These are phyloP conservation scores for Tetrapisispora namnaoensis DNA, from an alignment of 805 yeast species.

Conservation along the genomic window DNA sequence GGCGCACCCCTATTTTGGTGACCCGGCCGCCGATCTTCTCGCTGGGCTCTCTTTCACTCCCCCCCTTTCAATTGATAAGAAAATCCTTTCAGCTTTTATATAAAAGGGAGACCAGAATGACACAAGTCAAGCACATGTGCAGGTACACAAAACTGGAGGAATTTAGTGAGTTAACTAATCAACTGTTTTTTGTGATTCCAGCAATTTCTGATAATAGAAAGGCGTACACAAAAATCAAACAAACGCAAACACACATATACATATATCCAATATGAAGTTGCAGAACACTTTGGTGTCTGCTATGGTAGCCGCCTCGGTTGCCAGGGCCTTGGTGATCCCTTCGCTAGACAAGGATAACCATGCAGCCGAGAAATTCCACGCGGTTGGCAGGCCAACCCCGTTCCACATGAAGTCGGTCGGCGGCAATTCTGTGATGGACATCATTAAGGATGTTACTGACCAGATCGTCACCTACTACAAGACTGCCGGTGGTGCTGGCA, in stretches of 20 bases:
- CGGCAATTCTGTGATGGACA: not conserved
- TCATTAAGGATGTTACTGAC: not conserved
- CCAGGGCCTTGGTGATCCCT: constrained; percentile 57
- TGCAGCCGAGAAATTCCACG: not conserved
- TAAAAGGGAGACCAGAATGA: not conserved
- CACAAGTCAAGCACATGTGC: not conserved
- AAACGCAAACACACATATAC: not conserved
- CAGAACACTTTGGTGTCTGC: constrained; percentile 23
- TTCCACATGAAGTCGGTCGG: not conserved
- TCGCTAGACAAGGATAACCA: constrained; percentile 21
- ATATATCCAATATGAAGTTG: constrained; percentile 12
- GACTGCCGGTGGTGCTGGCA: not conserved
- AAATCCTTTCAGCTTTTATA: no score
- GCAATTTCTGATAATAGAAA: not conserved
- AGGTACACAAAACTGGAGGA: no score
- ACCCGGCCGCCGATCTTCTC: no score
- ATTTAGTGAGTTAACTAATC: no score
- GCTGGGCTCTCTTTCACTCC: not conserved
- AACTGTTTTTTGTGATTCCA: no score
- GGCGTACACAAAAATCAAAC: not conserved
- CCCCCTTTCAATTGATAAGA: not conserved
- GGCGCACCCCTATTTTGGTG: no score
- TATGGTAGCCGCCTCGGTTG: constrained; percentile 32
- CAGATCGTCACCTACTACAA: not conserved
- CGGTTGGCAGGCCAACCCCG: not conserved